A percentile compares a stretch with the other conserved stretches of the same genome.
These are phyloP conservation scores for Daldinia vernicosa DNA, from an alignment of 495 filamentous ascomycete genomes.

Conservation along the genomic window DNA sequence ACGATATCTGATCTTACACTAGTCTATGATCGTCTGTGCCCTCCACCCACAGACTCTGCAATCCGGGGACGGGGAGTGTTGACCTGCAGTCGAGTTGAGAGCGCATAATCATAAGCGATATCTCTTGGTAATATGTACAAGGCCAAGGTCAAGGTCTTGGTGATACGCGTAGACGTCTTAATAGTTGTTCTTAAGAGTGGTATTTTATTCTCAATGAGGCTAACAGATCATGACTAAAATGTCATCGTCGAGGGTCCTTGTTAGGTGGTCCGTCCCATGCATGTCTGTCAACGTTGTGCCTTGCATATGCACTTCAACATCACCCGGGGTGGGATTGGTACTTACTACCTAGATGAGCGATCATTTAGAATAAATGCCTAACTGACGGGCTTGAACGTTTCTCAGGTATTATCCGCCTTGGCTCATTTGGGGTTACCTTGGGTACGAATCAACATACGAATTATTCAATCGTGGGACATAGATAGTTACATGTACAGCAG, in stretches of 20 bases:
- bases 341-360: slow-evolving; percentile 27
- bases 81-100: slow-evolving; percentile 2
- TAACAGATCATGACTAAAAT: slow-evolving; percentile 32
- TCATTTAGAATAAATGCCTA: slow-evolving; percentile 16
- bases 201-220: slow-evolving; percentile 32
- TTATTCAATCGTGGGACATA: slow-evolving; percentile 8
- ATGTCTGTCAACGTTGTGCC: slow-evolving; percentile 34
- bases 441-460: slow-evolving; percentile 11
- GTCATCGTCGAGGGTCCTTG: slow-evolving; percentile 16
- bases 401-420: slow-evolving; percentile 13
- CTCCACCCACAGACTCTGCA: slow-evolving; percentile 24
- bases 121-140: neutral
- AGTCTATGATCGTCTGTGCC: slow-evolving; percentile 21
- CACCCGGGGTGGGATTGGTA: slow-evolving; percentile 30
- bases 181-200: slow-evolving; percentile 24
- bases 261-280: slow-evolving; percentile 35
- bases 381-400: slow-evolving; percentile 11
- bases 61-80: slow-evolving; percentile 28
- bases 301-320: slow-evolving; percentile 40
- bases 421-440: slow-evolving; percentile 10
- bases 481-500: neutral
- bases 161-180: slow-evolving; percentile 13
- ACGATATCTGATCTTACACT: slow-evolving; percentile 33
- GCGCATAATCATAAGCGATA: slow-evolving; percentile 4
- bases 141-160: neutral